Evolutionary conservation across 2,329 filamentous ascomycete genomes (phyloP), one percentile per base, ranked within the genome.

Genomic region (Raffaelea ambrosiae): DNA sequence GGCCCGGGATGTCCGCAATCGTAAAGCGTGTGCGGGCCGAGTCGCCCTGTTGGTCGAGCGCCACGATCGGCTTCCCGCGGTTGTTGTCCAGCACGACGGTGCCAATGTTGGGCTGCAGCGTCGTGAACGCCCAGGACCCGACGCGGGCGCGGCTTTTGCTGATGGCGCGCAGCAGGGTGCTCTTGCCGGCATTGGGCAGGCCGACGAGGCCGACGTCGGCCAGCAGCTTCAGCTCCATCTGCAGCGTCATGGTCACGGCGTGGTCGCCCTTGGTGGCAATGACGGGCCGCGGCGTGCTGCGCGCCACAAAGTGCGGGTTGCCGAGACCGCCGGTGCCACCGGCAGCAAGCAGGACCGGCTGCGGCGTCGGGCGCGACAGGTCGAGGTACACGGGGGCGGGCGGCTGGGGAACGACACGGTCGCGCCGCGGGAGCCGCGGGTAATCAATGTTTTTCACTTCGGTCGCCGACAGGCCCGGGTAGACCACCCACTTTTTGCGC

Each of bases 121-220:
- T 98, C 3, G 93, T 98, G 63, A 98, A 98, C 10, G 89, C 91
- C 93, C 93, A 98, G 62, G 86, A 83, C 38, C 93, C 93, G 26
- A 98, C 82, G 36, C 93, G 80, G 2, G 93, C 88, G 51, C 89
- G 84, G 62, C 87, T 94, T 63, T 90, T 90, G 58, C 84, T 95
- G 57, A 98, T 70, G 3, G 90, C 84, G 18, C 93, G 83, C 16
- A 97, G 76, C 2, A 98, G 74, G 0, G 93, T 97, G 61, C 87
- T 94, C 67, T 98, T 98, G 9, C 93, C 93, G 4, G 91, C 93
- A 63, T 98, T 98, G 2, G 93, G 93, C 16, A 97, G 77, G 1
- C 93, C 93, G 16, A 98, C 93, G 3, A 98, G 76, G 1, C 93
- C 93, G 8, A 98, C 85, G 65, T 98, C 93, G 5, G 93, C 93